Percentiles rank a stretch among this genome's conserved stretches.
Evolutionary conservation across 1,284 basidiomycete species (phyloP).

Genomic region (Malassezia furfur): DNA sequence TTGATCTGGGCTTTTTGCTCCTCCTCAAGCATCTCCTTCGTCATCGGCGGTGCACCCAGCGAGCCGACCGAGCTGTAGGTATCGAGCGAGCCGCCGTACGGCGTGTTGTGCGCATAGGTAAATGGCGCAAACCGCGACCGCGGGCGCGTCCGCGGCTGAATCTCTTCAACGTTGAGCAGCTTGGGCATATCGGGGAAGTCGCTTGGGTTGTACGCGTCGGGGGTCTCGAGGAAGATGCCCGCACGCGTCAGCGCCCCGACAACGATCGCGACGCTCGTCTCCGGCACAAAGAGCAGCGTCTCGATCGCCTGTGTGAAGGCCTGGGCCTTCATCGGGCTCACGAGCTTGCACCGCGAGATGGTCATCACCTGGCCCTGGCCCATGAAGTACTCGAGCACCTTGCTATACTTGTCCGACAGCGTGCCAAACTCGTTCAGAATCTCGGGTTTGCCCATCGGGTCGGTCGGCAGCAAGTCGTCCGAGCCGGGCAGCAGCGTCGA

Average conservation of each 20-base stretch:
- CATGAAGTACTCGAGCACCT: conserved; percentile 5
- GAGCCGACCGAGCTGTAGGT: neutral
- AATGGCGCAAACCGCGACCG: neutral
- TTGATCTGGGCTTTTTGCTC: conserved; percentile 87
- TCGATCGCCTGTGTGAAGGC: conserved; percentile 13
- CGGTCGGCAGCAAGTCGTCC: neutral
- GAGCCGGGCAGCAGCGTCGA: conserved; percentile 5
- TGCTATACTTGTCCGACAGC: conserved; percentile 12
- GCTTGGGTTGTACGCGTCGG: neutral
- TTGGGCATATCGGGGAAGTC: conserved; percentile 9
- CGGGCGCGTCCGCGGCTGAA: conserved; percentile 1
- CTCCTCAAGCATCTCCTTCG: conserved; percentile 55
- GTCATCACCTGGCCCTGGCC: neutral
- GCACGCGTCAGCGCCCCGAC: conserved; percentile 1
- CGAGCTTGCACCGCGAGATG: conserved; percentile 12
- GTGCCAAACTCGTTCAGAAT: conserved; percentile 8
- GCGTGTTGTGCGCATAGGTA: neutral
- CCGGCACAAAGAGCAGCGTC: conserved; percentile 9
- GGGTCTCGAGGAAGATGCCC: conserved; percentile 4
- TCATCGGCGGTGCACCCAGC: neutral
- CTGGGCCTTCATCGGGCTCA: neutral
- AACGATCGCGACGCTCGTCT: neutral
- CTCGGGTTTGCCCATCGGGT: neutral
- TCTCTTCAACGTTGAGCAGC: neutral
- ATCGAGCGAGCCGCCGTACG: neutral